phyloP scores from a whole-genome alignment of 2,329 filamentous ascomycete species.

The Ophiosphaerella herpotricha region DNA sequence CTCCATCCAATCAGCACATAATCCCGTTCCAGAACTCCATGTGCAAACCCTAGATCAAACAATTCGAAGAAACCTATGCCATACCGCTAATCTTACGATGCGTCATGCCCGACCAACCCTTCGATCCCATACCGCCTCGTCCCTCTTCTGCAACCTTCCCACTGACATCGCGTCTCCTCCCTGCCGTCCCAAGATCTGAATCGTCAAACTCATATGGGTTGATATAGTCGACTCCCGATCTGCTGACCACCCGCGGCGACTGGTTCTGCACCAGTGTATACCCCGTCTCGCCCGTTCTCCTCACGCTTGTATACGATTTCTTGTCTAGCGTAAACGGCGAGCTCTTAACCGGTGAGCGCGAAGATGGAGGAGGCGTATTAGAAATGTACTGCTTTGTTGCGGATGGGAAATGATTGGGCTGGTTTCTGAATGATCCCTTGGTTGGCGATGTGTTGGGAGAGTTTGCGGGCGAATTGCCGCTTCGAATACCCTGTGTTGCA shows the following conservation, averaged over 20 bases:
- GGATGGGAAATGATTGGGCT: constrained; percentile 30
- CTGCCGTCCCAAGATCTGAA: constrained; percentile 36
- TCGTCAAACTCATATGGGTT: constrained; percentile 42
- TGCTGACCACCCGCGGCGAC: constrained; percentile 52
- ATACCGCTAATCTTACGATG: constrained; percentile 50
- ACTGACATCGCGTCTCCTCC: constrained; percentile 61
- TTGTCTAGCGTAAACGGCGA: constrained; percentile 40
- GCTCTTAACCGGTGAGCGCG: constrained; percentile 13
- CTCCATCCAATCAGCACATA: not conserved
- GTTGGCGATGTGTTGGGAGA: constrained; percentile 29
- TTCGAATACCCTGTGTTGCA: constrained; percentile 46
- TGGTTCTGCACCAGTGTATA: constrained; percentile 34
- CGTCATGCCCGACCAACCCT: constrained; percentile 38
- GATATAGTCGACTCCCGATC: constrained; percentile 53
- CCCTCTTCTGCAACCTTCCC: constrained; percentile 77
- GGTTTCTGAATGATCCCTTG: constrained; percentile 21
- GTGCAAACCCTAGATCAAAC: not conserved
- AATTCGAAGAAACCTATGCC: constrained; percentile 15
- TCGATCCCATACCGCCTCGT: constrained; percentile 43
- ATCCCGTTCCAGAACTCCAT: not conserved
- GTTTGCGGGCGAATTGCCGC: constrained; percentile 27
- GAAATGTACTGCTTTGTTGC: constrained; percentile 38
- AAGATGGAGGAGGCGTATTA: constrained; percentile 22
- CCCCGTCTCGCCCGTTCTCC: constrained; percentile 38
- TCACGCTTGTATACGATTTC: constrained; percentile 38